Evolutionary conservation across 805 yeast species (phyloP), one percentile per base, ranked within the genome.

Genomic region (Kazachstania kunashirensis): DNA sequence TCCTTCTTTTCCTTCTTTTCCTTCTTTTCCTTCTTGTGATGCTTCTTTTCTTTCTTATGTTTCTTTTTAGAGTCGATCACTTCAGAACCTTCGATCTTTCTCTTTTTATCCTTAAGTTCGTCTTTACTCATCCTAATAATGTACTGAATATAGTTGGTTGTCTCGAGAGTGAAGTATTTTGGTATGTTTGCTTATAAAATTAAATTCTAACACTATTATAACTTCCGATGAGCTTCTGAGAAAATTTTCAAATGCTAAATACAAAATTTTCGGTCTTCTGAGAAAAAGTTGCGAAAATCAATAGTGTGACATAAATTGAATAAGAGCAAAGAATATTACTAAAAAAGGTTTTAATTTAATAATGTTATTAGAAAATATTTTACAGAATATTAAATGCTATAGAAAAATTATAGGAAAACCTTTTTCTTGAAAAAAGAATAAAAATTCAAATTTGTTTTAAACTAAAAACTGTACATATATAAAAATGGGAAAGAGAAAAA

Each of bases 101-200:
- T 63, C 44, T 69, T 65, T 40, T 60, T 66, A 18, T 61, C 61
- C 35, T 58, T 58, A 37, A 60, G 52, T 29, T 61, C 61, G 41
- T 65, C 63, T 50, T 63, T 63, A 9, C 58, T 48, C 55, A 56
- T 57, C 39, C 46, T 53, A n/a, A n/a, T n/a, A n/a, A n/a, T n/a
- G n/a, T n/a, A n/a, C n/a, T n/a, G n/a, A n/a, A n/a, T n/a, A n/a
- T n/a, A n/a, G n/a, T n/a, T n/a, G n/a, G n/a, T n/a, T n/a, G n/a
- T n/a, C n/a, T n/a, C n/a, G n/a, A n/a, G n/a, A n/a, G n/a, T n/a
- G n/a, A n/a, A n/a, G n/a, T n/a, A n/a, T n/a, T n/a, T n/a, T n/a
- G n/a, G n/a, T n/a, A n/a, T n/a, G n/a, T n/a, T n/a, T n/a, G n/a
- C n/a, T n/a, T n/a, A n/a, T n/a, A n/a, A n/a, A n/a, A n/a, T n/a